Base-by-base conservation (phyloP, 257 asterid genomes). In the Apocynum venetum region DNA sequence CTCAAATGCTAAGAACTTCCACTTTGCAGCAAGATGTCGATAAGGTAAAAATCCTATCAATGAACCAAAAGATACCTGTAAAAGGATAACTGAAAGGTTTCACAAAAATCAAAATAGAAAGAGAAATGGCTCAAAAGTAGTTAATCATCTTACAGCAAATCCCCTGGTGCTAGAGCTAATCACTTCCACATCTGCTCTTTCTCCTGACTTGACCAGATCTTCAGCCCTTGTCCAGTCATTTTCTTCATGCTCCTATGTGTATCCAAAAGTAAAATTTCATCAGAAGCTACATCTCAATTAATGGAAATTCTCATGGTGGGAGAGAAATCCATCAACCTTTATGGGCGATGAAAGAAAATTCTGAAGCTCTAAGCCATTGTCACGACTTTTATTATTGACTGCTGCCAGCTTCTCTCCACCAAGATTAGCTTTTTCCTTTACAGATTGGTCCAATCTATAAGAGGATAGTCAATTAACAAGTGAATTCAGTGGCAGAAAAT, bases 1-100 rank as follows among this genome's bases (percentile, higher is more conserved):
- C 83, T 95, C 98, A 60, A 95, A 92, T 71, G 97, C 97, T 74
- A 91, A 83, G 87, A 95, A 95, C 83, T 89, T 95, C 98, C 97
- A 92, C 86, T 91, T 88, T 44, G 98, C 88, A 83, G 94, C 88
- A 79, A 92, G 98, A 83, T 93, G 91, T 55, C 98, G 95, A 81
- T 95, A 93, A 19, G 98, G 98, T 77, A 95, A 83, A 89, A 91
- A 91, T 72, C 98, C 98, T 83, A 91, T 80, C 85, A 95, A 85
- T 88, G 98, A 91, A 80, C 97, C 93, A 84, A 89, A 92, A 40
- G 96, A 91, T 56, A 76, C 98, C 98, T 95, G 89, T 52, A 85
- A 79, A 80, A 51, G 44, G 81, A 80, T 55, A 46, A 19, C 55
- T 38, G 66, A 74, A 79, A 77, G 70, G 79, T 56, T 56, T 78